phyloP scores from a whole-genome alignment of 495 filamentous ascomycete genomes.

The Lasiosphaeria miniovina region DNA sequence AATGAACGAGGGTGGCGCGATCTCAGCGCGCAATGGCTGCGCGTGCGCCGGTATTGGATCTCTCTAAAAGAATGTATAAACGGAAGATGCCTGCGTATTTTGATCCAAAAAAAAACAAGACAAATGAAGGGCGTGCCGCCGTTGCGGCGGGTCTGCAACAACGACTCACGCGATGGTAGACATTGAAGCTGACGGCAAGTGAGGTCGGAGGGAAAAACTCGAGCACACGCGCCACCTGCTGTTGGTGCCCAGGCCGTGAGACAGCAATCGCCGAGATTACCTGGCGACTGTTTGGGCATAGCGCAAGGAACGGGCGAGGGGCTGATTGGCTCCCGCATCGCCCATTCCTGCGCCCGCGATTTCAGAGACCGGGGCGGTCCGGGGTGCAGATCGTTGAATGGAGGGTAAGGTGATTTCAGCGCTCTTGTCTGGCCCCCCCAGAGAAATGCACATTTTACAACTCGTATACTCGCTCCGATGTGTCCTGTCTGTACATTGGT shows the following conservation, averaged over 20 bases:
- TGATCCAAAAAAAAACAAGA: not conserved
- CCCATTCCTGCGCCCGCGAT: not conserved
- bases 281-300: constrained; percentile 8
- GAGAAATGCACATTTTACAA: not conserved
- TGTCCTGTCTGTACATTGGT: not conserved
- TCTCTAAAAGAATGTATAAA: not conserved
- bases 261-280: constrained; percentile 5
- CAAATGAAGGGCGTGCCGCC: not conserved
- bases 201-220: not conserved
- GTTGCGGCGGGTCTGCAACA: not conserved
- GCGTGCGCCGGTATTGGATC: not conserved
- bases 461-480: not conserved
- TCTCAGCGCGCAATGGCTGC: not conserved
- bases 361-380: not conserved
- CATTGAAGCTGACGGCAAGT: no score
- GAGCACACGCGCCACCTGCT: constrained; percentile 6
- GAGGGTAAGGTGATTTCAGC: not conserved
- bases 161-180: no score
- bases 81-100: not conserved
- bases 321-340: constrained; percentile 6
- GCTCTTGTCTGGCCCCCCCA: not conserved
- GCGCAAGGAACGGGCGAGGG: not conserved
- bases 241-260: not conserved
- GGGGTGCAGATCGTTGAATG: not conserved
- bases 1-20: not conserved